Evolutionary conservation across 1,284 basidiomycete genomes (phyloP).

Genomic region (Rhodotorula sp.): DNA sequence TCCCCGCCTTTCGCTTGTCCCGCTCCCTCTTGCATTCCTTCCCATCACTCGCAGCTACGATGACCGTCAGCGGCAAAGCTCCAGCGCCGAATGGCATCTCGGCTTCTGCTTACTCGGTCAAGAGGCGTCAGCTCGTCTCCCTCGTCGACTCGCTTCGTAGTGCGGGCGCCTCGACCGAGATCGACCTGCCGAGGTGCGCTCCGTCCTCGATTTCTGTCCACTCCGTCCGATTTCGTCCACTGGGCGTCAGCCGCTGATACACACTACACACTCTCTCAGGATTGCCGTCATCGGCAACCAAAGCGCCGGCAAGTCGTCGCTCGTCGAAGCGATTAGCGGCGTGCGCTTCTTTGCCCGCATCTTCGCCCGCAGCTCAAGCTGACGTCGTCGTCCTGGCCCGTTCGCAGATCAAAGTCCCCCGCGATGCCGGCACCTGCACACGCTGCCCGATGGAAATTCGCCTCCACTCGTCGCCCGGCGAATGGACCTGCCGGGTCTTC

Average conservation of each 20-base stretch:
- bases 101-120: neutral
- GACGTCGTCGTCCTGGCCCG: neutral
- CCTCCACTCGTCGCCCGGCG: constrained; percentile 23
- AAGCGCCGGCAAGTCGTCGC: constrained; percentile 65
- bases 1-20: neutral
- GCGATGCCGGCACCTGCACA: constrained; percentile 66
- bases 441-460: constrained; percentile 52
- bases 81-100: neutral
- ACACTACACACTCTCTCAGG: neutral
- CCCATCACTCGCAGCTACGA: neutral
- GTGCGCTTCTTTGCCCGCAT: neutral
- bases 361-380: neutral
- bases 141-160: constrained; percentile 23
- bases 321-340: constrained; percentile 71
- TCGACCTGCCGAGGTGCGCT: constrained; percentile 22
- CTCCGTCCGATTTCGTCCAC: no score
- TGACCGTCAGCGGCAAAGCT: neutral
- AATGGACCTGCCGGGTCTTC: constrained; percentile 64
- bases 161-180: constrained; percentile 4
- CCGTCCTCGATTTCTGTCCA: no score
- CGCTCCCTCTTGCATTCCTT: neutral
- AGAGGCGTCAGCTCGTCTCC: constrained; percentile 11
- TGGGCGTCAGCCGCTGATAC: no score
- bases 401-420: constrained; percentile 60
- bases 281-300: constrained; percentile 29